Evolutionary conservation across 352 stramenopile genomes (phyloP).

Genomic region (Blastocystis hominis): DNA sequence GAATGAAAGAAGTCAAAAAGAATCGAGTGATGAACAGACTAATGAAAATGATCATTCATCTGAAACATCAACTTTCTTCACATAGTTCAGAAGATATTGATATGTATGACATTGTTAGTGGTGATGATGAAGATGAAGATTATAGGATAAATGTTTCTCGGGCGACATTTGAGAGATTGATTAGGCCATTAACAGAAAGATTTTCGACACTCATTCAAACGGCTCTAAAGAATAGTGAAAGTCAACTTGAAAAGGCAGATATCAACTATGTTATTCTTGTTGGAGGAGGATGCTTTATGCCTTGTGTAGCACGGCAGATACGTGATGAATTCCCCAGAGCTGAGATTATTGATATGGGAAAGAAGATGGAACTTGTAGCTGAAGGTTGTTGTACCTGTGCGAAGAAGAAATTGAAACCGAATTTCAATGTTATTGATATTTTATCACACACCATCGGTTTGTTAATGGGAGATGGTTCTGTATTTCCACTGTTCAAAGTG

Average conservation of each 20-base stretch:
- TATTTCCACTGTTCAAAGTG: neutral
- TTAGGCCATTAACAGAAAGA: constrained; percentile 97
- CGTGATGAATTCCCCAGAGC: constrained; percentile 97
- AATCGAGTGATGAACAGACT: constrained; percentile 89
- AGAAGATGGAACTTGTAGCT: neutral
- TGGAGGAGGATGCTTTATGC: constrained; percentile 91
- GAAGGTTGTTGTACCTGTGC: neutral
- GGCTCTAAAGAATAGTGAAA: constrained; percentile 84
- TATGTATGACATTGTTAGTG: constrained; percentile 91
- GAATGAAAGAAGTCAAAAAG: constrained; percentile 67
- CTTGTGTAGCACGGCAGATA: constrained; percentile 87
- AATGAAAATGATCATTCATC: constrained; percentile 73
- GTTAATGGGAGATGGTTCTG: neutral
- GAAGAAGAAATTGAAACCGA: neutral
- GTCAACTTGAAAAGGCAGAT: constrained; percentile 81
- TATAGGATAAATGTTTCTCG: constrained; percentile 72
- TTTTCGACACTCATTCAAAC: constrained; percentile 84
- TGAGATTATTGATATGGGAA: constrained; percentile 68
- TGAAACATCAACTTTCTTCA: constrained; percentile 90
- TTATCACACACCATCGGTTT: neutral
- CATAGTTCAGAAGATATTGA: constrained; percentile 84
- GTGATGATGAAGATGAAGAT: constrained; percentile 87
- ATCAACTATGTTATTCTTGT: constrained; percentile 96
- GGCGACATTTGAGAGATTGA: constrained; percentile 94
- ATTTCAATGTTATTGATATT: constrained; percentile 1